Conservation (phyloP, 2,329 filamentous ascomycete genomes). For the Venturia oleaginea region DNA sequence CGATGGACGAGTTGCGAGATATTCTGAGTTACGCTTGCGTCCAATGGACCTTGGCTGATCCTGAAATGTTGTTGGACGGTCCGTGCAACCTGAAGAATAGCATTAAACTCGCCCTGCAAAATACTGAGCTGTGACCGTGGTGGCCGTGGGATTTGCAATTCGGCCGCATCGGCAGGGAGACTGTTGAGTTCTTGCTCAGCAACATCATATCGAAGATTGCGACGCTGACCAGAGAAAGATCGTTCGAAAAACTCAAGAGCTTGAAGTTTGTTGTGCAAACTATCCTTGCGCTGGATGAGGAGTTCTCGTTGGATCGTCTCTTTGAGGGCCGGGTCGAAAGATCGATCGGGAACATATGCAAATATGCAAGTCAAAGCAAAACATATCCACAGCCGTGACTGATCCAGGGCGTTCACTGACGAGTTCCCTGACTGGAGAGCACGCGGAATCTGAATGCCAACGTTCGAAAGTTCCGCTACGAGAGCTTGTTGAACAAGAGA, state of each 20-base stretch:
- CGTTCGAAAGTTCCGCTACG: conserved; percentile 16
- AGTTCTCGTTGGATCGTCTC: conserved; percentile 54
- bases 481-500: conserved; percentile 20
- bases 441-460: not conserved
- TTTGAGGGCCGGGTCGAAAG: conserved; percentile 68
- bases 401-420: conserved; percentile 18
- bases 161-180: conserved; percentile 58
- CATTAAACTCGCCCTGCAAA: conserved; percentile 76
- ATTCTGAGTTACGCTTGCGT: conserved; percentile 38
- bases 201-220: conserved; percentile 4
- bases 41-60: conserved; percentile 20
- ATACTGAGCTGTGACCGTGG: conserved; percentile 55
- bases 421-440: not conserved
- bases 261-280: conserved; percentile 48
- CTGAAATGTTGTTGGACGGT: conserved; percentile 22
- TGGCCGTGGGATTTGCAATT: conserved; percentile 64
- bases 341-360: conserved; percentile 76
- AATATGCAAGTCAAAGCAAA: conserved; percentile 66
- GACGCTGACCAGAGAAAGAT: conserved; percentile 53
- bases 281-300: conserved; percentile 46
- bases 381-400: conserved; percentile 1
- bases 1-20: conserved; percentile 62
- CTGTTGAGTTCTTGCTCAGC: conserved; percentile 33
- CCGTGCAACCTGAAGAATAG: conserved; percentile 45
- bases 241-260: conserved; percentile 58